Conservation (phyloP, 2,329 filamentous ascomycete genomes). For the Fonsecaea erecta region DNA sequence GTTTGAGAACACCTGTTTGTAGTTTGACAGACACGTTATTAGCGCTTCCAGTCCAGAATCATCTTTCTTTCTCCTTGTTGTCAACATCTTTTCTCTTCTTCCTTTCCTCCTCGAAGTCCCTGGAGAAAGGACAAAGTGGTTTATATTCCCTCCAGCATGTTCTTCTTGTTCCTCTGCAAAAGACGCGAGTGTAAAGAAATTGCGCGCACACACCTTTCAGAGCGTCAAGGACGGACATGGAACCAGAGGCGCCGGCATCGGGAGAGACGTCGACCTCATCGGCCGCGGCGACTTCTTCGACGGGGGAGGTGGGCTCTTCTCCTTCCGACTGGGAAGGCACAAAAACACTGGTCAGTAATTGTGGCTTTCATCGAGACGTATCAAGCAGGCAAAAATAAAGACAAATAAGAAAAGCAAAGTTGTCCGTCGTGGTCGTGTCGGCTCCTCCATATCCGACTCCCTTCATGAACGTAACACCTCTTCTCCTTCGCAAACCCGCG, state of each 20-base stretch:
- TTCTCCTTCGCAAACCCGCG: too few relatives aligned
- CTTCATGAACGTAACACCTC: background rate
- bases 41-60: background rate
- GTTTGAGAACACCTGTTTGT: conserved; percentile 76
- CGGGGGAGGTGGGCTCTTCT: conserved; percentile 95
- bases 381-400: background rate
- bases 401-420: background rate
- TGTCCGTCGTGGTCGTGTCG: background rate
- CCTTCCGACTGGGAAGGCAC: conserved; percentile 82
- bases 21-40: background rate
- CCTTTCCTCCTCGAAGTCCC: background rate
- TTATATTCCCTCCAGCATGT: too few relatives aligned
- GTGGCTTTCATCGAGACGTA: background rate
- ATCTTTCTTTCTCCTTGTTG: background rate
- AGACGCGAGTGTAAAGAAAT: too few relatives aligned
- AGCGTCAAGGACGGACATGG: conserved; percentile 97
- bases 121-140: too few relatives aligned
- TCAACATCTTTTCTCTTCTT: background rate
- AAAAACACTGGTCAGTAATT: background rate
- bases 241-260: conserved; percentile 76
- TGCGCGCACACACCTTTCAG: conserved; percentile 70
- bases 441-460: background rate
- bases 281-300: conserved; percentile 60
- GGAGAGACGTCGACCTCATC: conserved; percentile 95
- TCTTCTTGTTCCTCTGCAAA: background rate